These are phyloP conservation scores for Daedalea quercina DNA, from an alignment of 768 basidiomycete species.

Conservation along the genomic window DNA sequence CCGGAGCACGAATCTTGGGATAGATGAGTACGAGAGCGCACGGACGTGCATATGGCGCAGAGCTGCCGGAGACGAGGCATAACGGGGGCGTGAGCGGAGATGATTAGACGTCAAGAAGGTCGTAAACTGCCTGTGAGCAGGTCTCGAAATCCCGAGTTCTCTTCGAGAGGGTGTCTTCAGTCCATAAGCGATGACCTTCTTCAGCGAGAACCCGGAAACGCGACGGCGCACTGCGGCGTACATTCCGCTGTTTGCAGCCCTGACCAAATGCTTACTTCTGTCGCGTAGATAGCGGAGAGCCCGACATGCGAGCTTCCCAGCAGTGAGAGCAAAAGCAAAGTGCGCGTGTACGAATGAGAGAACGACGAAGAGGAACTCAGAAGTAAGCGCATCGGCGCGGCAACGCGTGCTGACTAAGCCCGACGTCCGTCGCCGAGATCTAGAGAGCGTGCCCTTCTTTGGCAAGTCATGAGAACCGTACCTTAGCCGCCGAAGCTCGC, in stretches of 20 bases:
- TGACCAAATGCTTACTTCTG: not conserved
- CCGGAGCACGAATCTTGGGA: conserved; percentile 82
- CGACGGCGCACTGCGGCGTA: conserved; percentile 35
- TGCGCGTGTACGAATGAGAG: too few relatives aligned
- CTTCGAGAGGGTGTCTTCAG: conserved; percentile 35
- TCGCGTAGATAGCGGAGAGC: not conserved
- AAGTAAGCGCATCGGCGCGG: too few relatives aligned
- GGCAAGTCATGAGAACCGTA: too few relatives aligned
- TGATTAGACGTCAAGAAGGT: conserved; percentile 47
- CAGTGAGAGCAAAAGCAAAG: not conserved
- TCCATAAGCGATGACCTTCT: conserved; percentile 50
- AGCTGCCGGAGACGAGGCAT: conserved; percentile 32
- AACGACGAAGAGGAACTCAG: too few relatives aligned
- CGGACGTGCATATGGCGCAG: conserved; percentile 68
- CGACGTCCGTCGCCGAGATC: too few relatives aligned
- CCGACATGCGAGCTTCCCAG: not conserved
- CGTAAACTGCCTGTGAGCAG: conserved; percentile 50
- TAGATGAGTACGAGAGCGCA: conserved; percentile 78
- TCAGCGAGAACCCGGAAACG: conserved; percentile 24
- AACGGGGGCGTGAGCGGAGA: conserved; percentile 39
- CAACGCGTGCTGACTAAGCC: too few relatives aligned
- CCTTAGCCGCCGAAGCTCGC: too few relatives aligned
- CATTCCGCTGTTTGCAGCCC: conserved; percentile 24
- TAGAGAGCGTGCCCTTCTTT: too few relatives aligned
- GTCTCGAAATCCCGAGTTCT: conserved; percentile 27